These are phyloP conservation scores for Achaetomium macrosporum DNA, from an alignment of 2,329 filamentous ascomycete species.

Conservation along the genomic window DNA sequence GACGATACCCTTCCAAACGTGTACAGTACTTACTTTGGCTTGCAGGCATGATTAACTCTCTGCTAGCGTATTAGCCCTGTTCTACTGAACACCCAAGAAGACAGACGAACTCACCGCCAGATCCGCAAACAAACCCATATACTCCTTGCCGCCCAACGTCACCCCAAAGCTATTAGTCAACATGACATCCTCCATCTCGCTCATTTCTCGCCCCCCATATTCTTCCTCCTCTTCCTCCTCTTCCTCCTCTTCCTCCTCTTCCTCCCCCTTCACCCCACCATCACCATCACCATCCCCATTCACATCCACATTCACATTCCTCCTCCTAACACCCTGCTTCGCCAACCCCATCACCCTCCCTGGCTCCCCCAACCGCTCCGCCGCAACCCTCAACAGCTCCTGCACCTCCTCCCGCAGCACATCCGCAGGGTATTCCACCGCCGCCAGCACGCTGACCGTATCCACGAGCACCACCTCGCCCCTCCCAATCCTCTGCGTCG, in stretches of 20 bases:
- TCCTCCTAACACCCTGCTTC: conserved; percentile 19
- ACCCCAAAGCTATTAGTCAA: conserved; percentile 32
- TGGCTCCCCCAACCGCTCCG: conserved; percentile 27
- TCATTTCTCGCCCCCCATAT: conserved; percentile 1
- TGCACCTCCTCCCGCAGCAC: conserved; percentile 28
- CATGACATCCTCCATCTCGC: conserved; percentile 32
- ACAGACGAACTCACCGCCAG: conserved; percentile 20
- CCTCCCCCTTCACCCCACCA: neutral
- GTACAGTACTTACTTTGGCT: conserved; percentile 20
- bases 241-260: neutral
- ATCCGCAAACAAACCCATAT: conserved; percentile 23
- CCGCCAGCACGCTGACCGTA: conserved; percentile 29
- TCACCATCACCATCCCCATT: too few species aligned
- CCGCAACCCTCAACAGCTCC: conserved; percentile 27
- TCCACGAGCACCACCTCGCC: conserved; percentile 30
- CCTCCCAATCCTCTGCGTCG: conserved; percentile 26
- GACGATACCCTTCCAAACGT: neutral
- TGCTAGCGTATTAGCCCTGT: neutral
- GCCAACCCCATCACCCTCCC: conserved; percentile 27
- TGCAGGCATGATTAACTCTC: conserved; percentile 29
- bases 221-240: too few species aligned
- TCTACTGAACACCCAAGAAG: neutral
- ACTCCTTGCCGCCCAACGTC: conserved; percentile 20
- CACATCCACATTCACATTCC: neutral
- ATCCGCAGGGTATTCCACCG: conserved; percentile 28